phyloP scores from a whole-genome alignment of 345 rosid species.

The Ricinus communis region DNA sequence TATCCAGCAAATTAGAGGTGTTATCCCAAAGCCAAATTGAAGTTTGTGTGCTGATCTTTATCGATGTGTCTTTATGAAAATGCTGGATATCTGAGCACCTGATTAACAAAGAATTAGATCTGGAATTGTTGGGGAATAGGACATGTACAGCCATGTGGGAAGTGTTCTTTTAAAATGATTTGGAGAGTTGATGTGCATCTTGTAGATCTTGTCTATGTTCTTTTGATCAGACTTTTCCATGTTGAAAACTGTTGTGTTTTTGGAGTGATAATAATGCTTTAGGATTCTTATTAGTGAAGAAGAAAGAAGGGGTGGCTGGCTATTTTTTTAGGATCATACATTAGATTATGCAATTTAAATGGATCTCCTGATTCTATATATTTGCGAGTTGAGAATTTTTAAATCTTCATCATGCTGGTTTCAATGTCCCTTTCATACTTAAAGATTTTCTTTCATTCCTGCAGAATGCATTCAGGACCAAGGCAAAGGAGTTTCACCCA shows the following conservation, averaged over 20 bases:
- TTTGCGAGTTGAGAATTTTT: too few species aligned
- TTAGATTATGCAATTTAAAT: neutral
- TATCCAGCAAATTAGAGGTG: neutral
- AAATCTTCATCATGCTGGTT: neutral
- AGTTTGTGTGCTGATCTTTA: neutral
- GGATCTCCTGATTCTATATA: neutral
- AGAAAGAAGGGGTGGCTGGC: neutral
- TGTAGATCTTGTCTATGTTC: too few species aligned
- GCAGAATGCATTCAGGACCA: conserved; percentile 88
- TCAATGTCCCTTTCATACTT: neutral
- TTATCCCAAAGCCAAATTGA: neutral
- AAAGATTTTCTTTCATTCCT: conserved; percentile 13
- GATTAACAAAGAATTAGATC: too few species aligned
- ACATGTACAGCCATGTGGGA: too few species aligned
- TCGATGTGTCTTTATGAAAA: neutral
- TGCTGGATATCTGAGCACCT: neutral
- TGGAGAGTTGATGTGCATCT: too few species aligned
- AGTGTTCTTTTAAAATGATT: too few species aligned
- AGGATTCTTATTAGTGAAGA: too few species aligned
- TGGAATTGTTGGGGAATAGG: too few species aligned
- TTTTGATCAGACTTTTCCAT: neutral
- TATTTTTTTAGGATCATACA: neutral
- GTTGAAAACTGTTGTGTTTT: neutral
- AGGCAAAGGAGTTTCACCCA: conserved; percentile 91
- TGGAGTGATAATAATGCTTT: too few species aligned